A percentile compares a stretch with the other conserved stretches of the same genome.
phyloP scores from a whole-genome alignment of 208 protist genomes.

The Angomonas desouzai region DNA sequence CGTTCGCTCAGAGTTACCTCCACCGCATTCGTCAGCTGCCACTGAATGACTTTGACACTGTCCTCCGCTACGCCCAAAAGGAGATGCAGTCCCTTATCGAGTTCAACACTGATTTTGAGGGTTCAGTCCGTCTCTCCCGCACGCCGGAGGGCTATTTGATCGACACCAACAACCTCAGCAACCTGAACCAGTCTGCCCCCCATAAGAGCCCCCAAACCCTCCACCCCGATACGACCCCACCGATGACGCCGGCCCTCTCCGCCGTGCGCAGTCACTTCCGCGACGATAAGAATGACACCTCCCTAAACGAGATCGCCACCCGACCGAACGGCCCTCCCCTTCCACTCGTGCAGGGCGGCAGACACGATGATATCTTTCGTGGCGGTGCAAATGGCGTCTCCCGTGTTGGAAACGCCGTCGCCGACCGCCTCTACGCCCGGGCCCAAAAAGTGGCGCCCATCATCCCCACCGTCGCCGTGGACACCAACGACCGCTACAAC shows the following conservation, averaged over 20 bases:
- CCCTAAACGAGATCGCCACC: too few species aligned
- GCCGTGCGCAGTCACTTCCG: too few species aligned
- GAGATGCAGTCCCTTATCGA: background rate
- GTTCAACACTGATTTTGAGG: conserved; percentile 9
- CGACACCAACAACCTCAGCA: conserved; percentile 7
- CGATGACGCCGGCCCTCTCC: too few species aligned
- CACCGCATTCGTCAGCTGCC: background rate
- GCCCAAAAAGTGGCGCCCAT: background rate
- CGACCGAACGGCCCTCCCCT: too few species aligned
- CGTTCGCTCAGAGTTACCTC: background rate
- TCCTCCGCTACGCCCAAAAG: background rate
- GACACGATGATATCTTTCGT: too few species aligned
- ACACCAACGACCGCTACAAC: background rate
- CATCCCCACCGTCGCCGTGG: background rate
- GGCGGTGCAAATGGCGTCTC: too few species aligned
- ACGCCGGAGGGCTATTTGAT: background rate
- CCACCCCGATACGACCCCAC: too few species aligned
- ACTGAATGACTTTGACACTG: background rate
- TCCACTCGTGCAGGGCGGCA: too few species aligned
- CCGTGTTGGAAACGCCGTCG: too few species aligned
- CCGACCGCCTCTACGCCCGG: background rate
- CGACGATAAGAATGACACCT: too few species aligned
- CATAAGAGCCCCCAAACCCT: too few species aligned
- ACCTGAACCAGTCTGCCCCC: background rate
- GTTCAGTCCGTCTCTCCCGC: background rate